Base-by-base conservation (phyloP, 176 grass and related monocot species). In the Lolium multiflorum region DNA sequence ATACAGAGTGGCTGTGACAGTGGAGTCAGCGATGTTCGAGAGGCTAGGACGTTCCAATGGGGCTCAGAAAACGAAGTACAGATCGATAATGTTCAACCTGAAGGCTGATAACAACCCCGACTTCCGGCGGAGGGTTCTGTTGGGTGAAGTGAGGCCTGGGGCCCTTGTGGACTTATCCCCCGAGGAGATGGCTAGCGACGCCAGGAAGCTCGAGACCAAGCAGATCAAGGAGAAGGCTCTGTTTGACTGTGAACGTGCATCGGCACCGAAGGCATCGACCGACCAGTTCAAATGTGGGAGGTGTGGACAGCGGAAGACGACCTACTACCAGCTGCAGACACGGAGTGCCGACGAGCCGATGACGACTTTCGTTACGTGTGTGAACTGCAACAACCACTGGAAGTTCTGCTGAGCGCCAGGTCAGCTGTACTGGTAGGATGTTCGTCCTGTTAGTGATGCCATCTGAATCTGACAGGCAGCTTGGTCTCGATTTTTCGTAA, bases 371-470 rank as follows among this genome's bases (percentile, higher is more conserved):
- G 94, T 97, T 26, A 97, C 94, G 11, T 97, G 94, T 5, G 94
- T 97, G 37, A 97, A 97, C 76, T 97, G 94, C 88, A 94, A 97
- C 82, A 97, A 97, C 78, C 94, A 88, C 72, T 97, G 94, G 94
- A 97, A 97, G 71, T 97, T 97, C 78, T 97, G 94, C 69, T 97
- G 73, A 94, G 65, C 70, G n/a, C 3, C 12, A 17, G 11, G 20
- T 78, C 74, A 31, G 61, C 2, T 57, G 24, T 47, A n/a, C 52
- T 49, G 46, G 44, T 83, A 54, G 46, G 50, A 50, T 54, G 51
- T 84, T 67, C 16, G 37, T 56, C 38, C 55, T 61, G 86, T 75
- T 81, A 84, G 70, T 0, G 5, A 11, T 85, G 51, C 43, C 14
- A 11, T 83, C 43, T 76, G 46, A 52, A 66, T 83, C 80, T 58